Evolutionary conservation across 768 basidiomycete species (phyloP).

Genomic region (Kwoniella europaea): DNA sequence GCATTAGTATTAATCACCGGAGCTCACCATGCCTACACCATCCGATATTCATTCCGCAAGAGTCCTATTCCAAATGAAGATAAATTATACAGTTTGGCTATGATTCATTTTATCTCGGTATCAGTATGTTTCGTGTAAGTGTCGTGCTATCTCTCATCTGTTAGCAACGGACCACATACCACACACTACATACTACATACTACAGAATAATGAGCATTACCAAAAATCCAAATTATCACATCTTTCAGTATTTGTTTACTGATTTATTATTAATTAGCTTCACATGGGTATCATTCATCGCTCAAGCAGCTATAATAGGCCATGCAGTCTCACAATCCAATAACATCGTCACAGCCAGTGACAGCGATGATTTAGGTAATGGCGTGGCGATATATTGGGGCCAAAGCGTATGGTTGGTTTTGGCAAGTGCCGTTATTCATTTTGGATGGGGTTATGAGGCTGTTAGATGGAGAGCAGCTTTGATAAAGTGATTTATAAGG

Average conservation of each 20-base stretch:
- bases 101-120: conserved; percentile 46
- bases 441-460: conserved; percentile 52
- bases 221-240: too few species aligned
- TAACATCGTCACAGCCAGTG: conserved; percentile 3
- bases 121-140: conserved; percentile 43
- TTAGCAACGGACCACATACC: neutral
- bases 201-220: neutral
- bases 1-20: conserved; percentile 37
- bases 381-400: conserved; percentile 45
- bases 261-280: conserved; percentile 28
- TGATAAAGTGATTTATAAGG: neutral
- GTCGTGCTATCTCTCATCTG: neutral
- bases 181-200: conserved; percentile 1
- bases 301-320: conserved; percentile 46
- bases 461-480: conserved; percentile 42
- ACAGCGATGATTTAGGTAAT: conserved; percentile 11
- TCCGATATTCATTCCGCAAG: conserved; percentile 42
- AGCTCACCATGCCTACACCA: conserved; percentile 42
- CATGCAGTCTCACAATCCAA: conserved; percentile 32
- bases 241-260: too few species aligned
- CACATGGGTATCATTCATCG: conserved; percentile 51
- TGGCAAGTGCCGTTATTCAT: conserved; percentile 44
- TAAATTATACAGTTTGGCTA: conserved; percentile 40
- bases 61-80: conserved; percentile 41
- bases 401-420: conserved; percentile 43